A percentile compares a stretch with the other conserved stretches of the same genome.
These are phyloP conservation scores for Verticillium tricorpus DNA, from an alignment of 2,329 filamentous ascomycete species.

Conservation along the genomic window DNA sequence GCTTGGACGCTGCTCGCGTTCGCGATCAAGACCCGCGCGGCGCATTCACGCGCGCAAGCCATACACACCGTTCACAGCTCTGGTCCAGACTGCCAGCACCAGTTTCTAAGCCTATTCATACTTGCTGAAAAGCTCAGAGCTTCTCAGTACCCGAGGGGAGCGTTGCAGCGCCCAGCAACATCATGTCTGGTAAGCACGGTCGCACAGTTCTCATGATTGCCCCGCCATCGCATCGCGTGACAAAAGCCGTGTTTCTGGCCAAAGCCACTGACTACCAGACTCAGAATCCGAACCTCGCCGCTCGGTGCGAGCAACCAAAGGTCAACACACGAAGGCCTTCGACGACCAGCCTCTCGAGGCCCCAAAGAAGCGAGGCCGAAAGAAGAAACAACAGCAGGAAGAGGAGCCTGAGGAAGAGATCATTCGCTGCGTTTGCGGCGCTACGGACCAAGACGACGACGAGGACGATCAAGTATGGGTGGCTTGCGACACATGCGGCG, in stretches of 20 bases:
- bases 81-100: neutral
- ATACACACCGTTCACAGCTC: neutral
- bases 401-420: slow-evolving; percentile 61
- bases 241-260: neutral
- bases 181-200: slow-evolving; percentile 31
- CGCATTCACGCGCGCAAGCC: neutral
- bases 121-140: neutral
- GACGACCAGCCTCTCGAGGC: slow-evolving; percentile 59
- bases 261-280: neutral
- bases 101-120: neutral
- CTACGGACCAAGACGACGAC: slow-evolving; percentile 79
- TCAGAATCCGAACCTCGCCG: slow-evolving; percentile 73
- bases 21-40: neutral
- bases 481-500: slow-evolving; percentile 85
- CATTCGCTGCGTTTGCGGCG: slow-evolving; percentile 91
- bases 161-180: neutral
- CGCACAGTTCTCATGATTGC: neutral
- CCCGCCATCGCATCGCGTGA: neutral
- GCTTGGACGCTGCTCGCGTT: neutral
- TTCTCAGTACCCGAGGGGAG: neutral
- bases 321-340: slow-evolving; percentile 85
- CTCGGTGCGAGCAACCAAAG: slow-evolving; percentile 93
- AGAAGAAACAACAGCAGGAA: slow-evolving; percentile 53
- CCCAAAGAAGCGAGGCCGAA: slow-evolving; percentile 50
- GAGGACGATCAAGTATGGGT: slow-evolving; percentile 84